These are phyloP conservation scores for Adansonia digitata DNA, from an alignment of 345 rosid genomes.

Conservation along the genomic window DNA sequence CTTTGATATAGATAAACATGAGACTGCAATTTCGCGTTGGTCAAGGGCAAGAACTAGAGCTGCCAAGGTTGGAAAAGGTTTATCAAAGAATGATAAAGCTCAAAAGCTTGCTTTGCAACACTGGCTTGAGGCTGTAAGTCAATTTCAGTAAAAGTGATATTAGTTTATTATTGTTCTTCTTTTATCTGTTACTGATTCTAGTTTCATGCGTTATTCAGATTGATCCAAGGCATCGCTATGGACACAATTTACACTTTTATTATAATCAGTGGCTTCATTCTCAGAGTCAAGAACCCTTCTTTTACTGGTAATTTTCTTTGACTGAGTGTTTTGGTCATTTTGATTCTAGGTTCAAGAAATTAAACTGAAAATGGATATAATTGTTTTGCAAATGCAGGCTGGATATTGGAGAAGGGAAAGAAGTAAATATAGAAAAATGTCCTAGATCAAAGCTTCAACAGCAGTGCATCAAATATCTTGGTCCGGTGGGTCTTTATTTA, in stretches of 20 bases:
- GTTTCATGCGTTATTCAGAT: constrained; percentile 43
- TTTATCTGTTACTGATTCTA: constrained; percentile 19
- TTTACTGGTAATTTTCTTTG: constrained; percentile 71
- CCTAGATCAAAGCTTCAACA: constrained; percentile 70
- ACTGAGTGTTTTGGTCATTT: not conserved
- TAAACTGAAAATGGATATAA: constrained; percentile 5
- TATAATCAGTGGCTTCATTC: constrained; percentile 71
- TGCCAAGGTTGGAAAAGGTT: constrained; percentile 96
- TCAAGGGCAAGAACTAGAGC: constrained; percentile 92
- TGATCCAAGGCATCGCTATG: constrained; percentile 93
- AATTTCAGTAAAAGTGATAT: not conserved
- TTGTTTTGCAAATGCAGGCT: constrained; percentile 49
- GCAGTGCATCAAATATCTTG: constrained; percentile 93
- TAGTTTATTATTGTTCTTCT: not conserved
- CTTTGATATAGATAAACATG: constrained; percentile 85
- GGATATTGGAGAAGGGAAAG: constrained; percentile 94
- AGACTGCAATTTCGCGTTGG: constrained; percentile 94
- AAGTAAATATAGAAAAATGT: constrained; percentile 74
- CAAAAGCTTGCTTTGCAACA: constrained; percentile 90
- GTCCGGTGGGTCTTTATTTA: constrained; percentile 18
- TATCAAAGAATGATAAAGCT: constrained; percentile 82
- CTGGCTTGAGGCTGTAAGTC: constrained; percentile 98
- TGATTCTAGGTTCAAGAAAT: constrained; percentile 4
- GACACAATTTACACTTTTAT: constrained; percentile 88
- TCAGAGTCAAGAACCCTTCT: constrained; percentile 92